phyloP scores from a whole-genome alignment of 164 flowering plant genomes.

The Akebia trifoliata region DNA sequence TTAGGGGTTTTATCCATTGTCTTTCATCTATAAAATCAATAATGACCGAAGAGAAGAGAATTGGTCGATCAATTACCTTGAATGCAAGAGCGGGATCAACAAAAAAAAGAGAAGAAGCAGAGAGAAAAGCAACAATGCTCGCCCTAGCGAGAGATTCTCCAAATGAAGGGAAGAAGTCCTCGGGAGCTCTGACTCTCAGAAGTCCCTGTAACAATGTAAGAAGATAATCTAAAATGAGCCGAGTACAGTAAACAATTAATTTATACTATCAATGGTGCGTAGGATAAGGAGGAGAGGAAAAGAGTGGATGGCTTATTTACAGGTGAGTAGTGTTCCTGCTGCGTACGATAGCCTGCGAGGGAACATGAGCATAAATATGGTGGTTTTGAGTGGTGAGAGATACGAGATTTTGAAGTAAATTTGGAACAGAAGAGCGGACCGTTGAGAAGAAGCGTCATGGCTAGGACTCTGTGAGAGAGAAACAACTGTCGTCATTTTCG shows the following conservation, averaged over 20 bases:
- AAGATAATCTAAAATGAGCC: not conserved
- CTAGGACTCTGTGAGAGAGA: no score
- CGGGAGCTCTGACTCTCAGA: conserved; percentile 9
- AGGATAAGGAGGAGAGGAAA: not conserved
- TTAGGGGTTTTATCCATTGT: not conserved
- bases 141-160: conserved; percentile 41
- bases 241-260: no score
- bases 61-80: conserved; percentile 53
- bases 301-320: not conserved
- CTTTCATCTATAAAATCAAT: not conserved
- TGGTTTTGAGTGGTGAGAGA: no score
- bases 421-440: no score
- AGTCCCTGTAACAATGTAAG: not conserved
- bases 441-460: no score
- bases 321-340: conserved; percentile 7
- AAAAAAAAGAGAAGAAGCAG: conserved; percentile 69
- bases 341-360: conserved; percentile 12
- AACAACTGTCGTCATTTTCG: no score
- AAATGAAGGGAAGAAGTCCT: conserved; percentile 11
- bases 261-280: not conserved
- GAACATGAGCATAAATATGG: conserved; percentile 12
- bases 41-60: no score
- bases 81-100: conserved; percentile 75
- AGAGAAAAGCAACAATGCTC: conserved; percentile 50
- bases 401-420: no score